These are phyloP conservation scores for Penicillium expansum DNA, from an alignment of 2,329 filamentous ascomycete genomes.

Conservation along the genomic window DNA sequence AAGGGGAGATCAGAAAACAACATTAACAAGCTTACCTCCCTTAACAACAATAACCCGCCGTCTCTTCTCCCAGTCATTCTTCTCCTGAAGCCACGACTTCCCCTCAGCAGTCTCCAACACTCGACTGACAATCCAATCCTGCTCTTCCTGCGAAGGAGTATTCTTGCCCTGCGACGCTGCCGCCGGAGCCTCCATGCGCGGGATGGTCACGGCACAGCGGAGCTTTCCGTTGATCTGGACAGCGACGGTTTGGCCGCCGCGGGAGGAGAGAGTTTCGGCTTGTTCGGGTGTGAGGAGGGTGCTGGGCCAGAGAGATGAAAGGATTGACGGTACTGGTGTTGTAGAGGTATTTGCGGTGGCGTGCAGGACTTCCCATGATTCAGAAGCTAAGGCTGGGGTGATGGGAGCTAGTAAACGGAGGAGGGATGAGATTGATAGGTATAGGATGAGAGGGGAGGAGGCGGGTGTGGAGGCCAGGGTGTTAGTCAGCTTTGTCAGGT, in stretches of 20 bases:
- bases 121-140: conserved; percentile 60
- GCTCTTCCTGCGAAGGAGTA: conserved; percentile 39
- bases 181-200: conserved; percentile 48
- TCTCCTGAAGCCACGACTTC: conserved; percentile 53
- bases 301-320: conserved; percentile 57
- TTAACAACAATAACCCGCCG: conserved; percentile 65
- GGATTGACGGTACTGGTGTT: conserved; percentile 37
- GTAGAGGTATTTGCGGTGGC: conserved; percentile 14
- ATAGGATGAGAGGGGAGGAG: conserved; percentile 40
- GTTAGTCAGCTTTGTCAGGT: conserved; percentile 80
- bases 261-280: conserved; percentile 49
- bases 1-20: conserved; percentile 53
- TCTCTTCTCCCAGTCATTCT: conserved; percentile 51
- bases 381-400: conserved; percentile 74
- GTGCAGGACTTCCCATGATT: conserved; percentile 68
- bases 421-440: conserved; percentile 54
- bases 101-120: conserved; percentile 63
- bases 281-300: conserved; percentile 38
- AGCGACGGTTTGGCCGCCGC: conserved; percentile 52
- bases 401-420: conserved; percentile 75
- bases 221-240: conserved; percentile 81
- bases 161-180: conserved; percentile 13
- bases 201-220: conserved; percentile 65
- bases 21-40: conserved; percentile 69
- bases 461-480: conserved; percentile 51